These are phyloP conservation scores for Epichloe gansuensis DNA, from an alignment of 2,329 filamentous ascomycete genomes.

Conservation along the genomic window DNA sequence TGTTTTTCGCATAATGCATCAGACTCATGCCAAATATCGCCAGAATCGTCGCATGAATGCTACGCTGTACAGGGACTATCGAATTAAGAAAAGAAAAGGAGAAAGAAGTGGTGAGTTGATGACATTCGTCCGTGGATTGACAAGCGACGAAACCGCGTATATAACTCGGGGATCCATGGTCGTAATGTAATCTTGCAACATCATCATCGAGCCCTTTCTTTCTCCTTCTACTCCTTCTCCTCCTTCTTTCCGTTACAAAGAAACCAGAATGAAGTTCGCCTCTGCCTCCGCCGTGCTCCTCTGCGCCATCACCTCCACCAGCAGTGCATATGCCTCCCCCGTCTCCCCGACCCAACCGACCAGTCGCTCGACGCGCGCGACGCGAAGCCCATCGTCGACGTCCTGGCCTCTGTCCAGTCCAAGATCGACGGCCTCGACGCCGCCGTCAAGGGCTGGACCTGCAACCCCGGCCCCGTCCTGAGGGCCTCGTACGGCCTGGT, in stretches of 20 bases:
- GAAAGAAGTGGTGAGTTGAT: too few relatives aligned
- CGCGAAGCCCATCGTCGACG: background rate
- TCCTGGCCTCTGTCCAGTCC: background rate
- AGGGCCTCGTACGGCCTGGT: background rate
- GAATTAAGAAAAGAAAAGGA: too few relatives aligned
- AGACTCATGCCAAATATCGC: background rate
- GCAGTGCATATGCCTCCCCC: background rate
- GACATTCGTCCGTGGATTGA: too few relatives aligned
- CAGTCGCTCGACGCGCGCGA: background rate
- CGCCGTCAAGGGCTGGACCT: background rate
- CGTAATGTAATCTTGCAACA: too few relatives aligned
- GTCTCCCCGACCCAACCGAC: background rate
- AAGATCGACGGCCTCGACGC: background rate
- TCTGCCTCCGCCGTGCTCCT: background rate
- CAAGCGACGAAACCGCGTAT: background rate
- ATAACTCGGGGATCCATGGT: background rate
- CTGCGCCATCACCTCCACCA: background rate
- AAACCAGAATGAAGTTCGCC: background rate
- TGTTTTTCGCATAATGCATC: too few relatives aligned
- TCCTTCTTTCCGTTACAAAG: too few relatives aligned
- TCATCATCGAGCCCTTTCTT: too few relatives aligned
- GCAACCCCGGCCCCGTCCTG: background rate
- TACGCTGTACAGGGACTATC: background rate
- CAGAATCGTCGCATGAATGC: background rate
- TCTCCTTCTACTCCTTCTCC: too few relatives aligned